Percentiles rank a stretch among this genome's conserved stretches.
phyloP scores from a whole-genome alignment of 1,284 basidiomycete genomes.

The Apiotrichum montevideense region DNA sequence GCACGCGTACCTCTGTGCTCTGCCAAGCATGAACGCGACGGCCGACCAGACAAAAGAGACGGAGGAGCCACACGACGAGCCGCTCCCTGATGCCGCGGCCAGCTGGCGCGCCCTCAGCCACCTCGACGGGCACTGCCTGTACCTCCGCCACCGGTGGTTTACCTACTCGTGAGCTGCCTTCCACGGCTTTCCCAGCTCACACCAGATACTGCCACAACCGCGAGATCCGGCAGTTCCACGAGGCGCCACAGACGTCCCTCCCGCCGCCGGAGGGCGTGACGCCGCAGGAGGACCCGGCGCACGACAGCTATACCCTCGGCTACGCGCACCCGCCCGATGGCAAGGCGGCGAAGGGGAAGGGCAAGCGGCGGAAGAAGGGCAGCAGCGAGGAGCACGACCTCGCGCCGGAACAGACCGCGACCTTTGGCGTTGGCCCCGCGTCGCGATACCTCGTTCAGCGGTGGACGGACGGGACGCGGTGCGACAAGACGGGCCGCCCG shows the following conservation, averaged over 20 bases:
- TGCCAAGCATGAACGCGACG: slow-evolving; percentile 34
- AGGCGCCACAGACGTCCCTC: slow-evolving; percentile 35
- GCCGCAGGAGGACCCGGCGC: slow-evolving; percentile 67
- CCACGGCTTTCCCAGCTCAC: not conserved
- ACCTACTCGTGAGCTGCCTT: slow-evolving; percentile 61
- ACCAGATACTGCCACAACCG: slow-evolving; percentile 74
- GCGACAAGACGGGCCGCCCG: slow-evolving; percentile 78
- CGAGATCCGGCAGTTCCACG: slow-evolving; percentile 83
- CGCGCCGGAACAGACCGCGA: slow-evolving; percentile 22
- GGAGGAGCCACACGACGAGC: slow-evolving; percentile 22
- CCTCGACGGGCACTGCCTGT: slow-evolving; percentile 48
- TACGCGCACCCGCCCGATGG: slow-evolving; percentile 18
- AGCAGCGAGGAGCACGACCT: slow-evolving; percentile 3
- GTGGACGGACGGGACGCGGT: slow-evolving; percentile 83
- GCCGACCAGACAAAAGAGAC: slow-evolving; percentile 18
- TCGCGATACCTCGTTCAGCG: slow-evolving; percentile 79
- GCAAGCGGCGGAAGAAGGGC: not conserved
- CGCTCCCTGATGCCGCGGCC: slow-evolving; percentile 38
- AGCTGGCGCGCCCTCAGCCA: slow-evolving; percentile 46
- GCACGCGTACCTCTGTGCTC: slow-evolving; percentile 40
- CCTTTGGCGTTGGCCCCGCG: slow-evolving; percentile 25
- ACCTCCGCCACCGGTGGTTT: slow-evolving; percentile 64
- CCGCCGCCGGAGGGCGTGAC: slow-evolving; percentile 33
- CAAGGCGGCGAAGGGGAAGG: not conserved
- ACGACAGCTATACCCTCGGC: slow-evolving; percentile 44